phyloP scores from a whole-genome alignment of 139 green algal genomes.

The Ulvella scutata region DNA sequence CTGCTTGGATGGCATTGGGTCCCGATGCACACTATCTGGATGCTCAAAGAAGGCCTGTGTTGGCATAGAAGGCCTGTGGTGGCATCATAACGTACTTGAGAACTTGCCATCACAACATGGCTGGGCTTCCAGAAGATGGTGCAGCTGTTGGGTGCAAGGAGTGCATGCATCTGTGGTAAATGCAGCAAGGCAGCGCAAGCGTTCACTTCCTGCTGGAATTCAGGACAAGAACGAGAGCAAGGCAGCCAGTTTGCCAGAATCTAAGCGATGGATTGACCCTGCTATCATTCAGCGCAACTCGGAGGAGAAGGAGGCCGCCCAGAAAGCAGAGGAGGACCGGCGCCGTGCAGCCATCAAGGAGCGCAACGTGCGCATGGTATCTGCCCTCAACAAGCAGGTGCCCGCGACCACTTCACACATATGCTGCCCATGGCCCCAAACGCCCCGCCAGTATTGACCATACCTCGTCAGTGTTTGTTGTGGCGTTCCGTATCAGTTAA shows the following conservation, averaged over 20 bases:
- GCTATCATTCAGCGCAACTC: slow-evolving; percentile 15
- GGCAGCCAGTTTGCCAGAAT: slow-evolving; percentile 6
- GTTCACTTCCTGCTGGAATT: background rate
- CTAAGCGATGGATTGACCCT: slow-evolving; percentile 19
- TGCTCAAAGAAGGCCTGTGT: no score
- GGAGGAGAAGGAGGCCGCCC: slow-evolving; percentile 13
- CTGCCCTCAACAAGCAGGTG: background rate
- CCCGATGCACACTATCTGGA: no score
- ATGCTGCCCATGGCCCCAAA: no score
- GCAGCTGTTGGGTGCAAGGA: slow-evolving; percentile 5
- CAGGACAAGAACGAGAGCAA: slow-evolving; percentile 9
- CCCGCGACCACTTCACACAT: no score
- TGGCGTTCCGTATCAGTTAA: no score
- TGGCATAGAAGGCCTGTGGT: no score
- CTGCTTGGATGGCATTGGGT: no score
- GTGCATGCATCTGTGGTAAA: background rate
- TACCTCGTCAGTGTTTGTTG: no score
- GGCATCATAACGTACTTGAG: no score
- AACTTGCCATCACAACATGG: no score
- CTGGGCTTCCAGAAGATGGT: no score
- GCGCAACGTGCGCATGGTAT: background rate
- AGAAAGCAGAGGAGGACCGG: slow-evolving; percentile 12
- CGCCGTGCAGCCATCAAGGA: background rate
- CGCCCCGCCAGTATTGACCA: no score
- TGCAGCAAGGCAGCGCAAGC: background rate